Base-by-base conservation (phyloP, 2,329 filamentous ascomycete species). In the Colletotrichum musae region DNA sequence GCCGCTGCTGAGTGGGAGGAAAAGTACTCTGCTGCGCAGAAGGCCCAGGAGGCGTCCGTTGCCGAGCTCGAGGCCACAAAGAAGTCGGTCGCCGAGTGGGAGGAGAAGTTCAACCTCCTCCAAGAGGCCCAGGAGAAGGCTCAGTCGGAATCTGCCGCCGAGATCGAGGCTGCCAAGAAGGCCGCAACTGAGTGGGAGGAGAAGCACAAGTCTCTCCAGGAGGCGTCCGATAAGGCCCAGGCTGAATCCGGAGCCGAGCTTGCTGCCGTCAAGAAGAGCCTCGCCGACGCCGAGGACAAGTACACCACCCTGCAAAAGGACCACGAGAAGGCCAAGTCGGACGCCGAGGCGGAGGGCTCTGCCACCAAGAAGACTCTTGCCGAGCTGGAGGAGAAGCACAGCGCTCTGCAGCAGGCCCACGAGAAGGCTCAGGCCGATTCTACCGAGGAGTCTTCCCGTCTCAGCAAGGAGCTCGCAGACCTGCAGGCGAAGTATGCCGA, bases 161-260 rank as follows among this genome's bases (percentile, higher is more conserved):
- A 67, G 41, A 24, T 74, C 47, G 77, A 77, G 67, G 68, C 72
- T 24, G 66, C 65, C 39, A 71, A 68, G 64, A 58, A 67, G 58
- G 64, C 45, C n/a, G 18, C 39, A 51, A 71, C 52, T 36, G 61
- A 77, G 24, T 74, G 75, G 9, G 64, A 78, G 64, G 77, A 78
- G 66, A 80, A 79, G 72, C 74, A 75, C 41, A 71, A 73, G 54
- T 73, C 75, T 5, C 58, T 76, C 3, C 70, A 77, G 60, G n/a
- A 66, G 36, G 41, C 63, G 18, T 70, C 73, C 62, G 73, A 75
- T 16, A 68, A 70, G 57, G 62, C 75, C 3, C 77, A 78, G 73
- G 77, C 74, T 47, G 70, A 78, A 50, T 74, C 79, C 13, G 76
- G 77, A n/a, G 75, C 74, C 24, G 77, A 80, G 58, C 53, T 77